phyloP scores from a whole-genome alignment of 2,329 filamentous ascomycete species.

The Pestalotiopsis sp. region DNA sequence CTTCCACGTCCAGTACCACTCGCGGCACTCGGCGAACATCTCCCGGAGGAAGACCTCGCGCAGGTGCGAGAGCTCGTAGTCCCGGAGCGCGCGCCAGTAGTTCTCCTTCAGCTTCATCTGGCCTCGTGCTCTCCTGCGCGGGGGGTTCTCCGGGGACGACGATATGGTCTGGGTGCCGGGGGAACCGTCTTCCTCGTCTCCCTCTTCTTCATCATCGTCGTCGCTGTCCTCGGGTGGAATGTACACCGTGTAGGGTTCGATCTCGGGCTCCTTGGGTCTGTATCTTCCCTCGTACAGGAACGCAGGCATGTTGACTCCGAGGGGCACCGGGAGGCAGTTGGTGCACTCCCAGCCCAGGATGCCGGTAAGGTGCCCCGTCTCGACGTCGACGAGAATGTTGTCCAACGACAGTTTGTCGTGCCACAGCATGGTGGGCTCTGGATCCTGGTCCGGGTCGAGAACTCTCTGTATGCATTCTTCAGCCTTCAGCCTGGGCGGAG shows the following conservation, averaged over 20 bases:
- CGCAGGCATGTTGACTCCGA: conserved; percentile 30
- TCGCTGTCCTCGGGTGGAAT: background rate
- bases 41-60: conserved; percentile 24
- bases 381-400: conserved; percentile 34
- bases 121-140: background rate
- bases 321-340: conserved; percentile 30
- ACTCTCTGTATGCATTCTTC: background rate
- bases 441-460: background rate
- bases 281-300: conserved; percentile 29
- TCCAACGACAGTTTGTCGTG: conserved; percentile 32
- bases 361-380: conserved; percentile 28
- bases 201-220: background rate
- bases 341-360: conserved; percentile 37
- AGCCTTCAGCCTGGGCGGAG: background rate
- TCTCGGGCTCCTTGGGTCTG: conserved; percentile 17
- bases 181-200: background rate
- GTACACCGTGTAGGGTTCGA: background rate
- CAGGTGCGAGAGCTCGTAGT: conserved; percentile 27
- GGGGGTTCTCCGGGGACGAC: background rate
- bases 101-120: background rate
- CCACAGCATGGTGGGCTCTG: conserved; percentile 27
- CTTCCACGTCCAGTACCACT: conserved; percentile 21
- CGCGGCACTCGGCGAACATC: conserved; percentile 22
- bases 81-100: conserved; percentile 19
- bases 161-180: background rate